Conservation (phyloP, 2,329 filamentous ascomycete genomes). For the Hymenoscyphus fructigenus region DNA sequence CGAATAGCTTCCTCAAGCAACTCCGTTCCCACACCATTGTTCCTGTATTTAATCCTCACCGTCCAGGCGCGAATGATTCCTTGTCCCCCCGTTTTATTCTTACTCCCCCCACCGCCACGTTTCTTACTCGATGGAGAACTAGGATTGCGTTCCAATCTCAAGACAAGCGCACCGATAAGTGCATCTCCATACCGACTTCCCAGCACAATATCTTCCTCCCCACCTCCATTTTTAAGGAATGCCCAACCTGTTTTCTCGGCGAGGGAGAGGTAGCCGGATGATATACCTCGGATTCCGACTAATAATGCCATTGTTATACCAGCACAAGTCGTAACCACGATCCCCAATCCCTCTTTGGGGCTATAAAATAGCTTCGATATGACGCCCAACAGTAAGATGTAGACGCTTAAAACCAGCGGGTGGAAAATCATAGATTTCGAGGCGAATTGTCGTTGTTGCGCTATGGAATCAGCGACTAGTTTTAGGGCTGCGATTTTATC, state of each 20-base stretch:
- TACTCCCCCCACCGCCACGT: constrained; percentile 27
- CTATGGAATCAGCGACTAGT: constrained; percentile 77
- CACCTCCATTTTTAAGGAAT: constrained; percentile 31
- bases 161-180: constrained; percentile 68
- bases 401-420: constrained; percentile 51
- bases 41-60: constrained; percentile 66
- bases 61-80: constrained; percentile 83
- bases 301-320: constrained; percentile 65
- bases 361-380: constrained; percentile 45
- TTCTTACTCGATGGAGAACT: constrained; percentile 16
- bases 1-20: constrained; percentile 72
- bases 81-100: constrained; percentile 53
- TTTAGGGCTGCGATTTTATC: constrained; percentile 68
- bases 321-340: constrained; percentile 56
- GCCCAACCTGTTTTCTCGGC: constrained; percentile 33
- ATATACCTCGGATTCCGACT: constrained; percentile 58
- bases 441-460: constrained; percentile 74
- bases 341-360: constrained; percentile 49
- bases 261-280: constrained; percentile 52
- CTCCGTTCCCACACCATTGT: constrained; percentile 68
- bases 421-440: constrained; percentile 64
- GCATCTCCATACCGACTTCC: constrained; percentile 67
- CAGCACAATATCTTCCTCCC: constrained; percentile 56
- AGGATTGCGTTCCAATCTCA: constrained; percentile 58
- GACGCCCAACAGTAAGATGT: constrained; percentile 45